Percentiles rank a stretch among this genome's conserved stretches.
Conservation (phyloP, 805 yeast genomes). For the Saturnispora halmiae region DNA sequence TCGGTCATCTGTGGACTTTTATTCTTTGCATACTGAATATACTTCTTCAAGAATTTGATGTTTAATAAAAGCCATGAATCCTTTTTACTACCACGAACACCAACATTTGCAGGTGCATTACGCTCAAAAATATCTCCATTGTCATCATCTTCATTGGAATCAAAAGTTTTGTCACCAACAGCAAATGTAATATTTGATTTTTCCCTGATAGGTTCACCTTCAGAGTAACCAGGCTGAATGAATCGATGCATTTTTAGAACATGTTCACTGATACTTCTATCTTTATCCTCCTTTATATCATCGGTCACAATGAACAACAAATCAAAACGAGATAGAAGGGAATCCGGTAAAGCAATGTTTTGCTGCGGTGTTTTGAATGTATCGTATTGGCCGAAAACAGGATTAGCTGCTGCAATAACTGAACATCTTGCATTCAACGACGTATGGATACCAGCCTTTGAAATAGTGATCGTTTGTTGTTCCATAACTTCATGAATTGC, state of each 20-base stretch:
- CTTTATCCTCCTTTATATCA: conserved; percentile 78
- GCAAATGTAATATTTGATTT: conserved; percentile 59
- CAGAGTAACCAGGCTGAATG: conserved; percentile 76
- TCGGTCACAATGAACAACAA: conserved; percentile 91
- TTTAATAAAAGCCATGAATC: conserved; percentile 45
- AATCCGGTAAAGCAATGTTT: conserved; percentile 94
- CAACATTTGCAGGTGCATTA: conserved; percentile 62
- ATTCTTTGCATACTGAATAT: conserved; percentile 87
- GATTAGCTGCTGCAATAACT: conserved; percentile 96
- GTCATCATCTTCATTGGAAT: conserved; percentile 32
- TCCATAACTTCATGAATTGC: conserved; percentile 99
- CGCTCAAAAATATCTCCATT: conserved; percentile 73
- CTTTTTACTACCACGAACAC: conserved; percentile 16
- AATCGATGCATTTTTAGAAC: conserved; percentile 89
- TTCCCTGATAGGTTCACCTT: conserved; percentile 92
- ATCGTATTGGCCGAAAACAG: conserved; percentile 94
- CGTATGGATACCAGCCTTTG: conserved; percentile 97
- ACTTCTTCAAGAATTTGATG: conserved; percentile 82
- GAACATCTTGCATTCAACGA: conserved; percentile 94
- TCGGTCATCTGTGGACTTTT: conserved; percentile 75
- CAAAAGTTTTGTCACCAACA: conserved; percentile 58
- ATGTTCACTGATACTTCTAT: conserved; percentile 85
- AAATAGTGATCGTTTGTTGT: conserved; percentile 96
- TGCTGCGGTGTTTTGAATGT: conserved; percentile 92
- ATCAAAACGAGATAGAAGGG: conserved; percentile 93